phyloP scores from a whole-genome alignment of 169 alveolate species.

The Eimeria falciformis region DNA sequence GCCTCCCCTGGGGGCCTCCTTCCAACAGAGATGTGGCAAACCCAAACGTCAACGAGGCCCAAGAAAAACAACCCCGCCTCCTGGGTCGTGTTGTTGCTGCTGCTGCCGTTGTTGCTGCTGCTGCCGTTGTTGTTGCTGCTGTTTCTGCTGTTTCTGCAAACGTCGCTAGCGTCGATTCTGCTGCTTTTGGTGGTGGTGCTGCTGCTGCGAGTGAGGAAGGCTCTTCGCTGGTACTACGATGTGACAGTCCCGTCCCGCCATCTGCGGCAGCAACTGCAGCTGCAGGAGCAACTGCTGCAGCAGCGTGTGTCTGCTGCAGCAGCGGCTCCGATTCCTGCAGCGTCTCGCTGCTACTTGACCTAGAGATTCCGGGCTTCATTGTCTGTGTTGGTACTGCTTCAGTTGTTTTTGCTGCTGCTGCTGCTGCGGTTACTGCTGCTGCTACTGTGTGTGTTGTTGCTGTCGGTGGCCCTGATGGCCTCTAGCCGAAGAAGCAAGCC shows the following conservation, averaged over 20 bases:
- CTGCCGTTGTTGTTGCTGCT: conserved; percentile 26
- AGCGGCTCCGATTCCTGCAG: conserved; percentile 18
- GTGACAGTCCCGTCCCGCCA: background rate
- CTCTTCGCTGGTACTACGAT: too few species aligned
- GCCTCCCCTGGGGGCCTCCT: background rate
- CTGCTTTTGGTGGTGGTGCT: too few species aligned
- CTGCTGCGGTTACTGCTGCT: conserved; percentile 34
- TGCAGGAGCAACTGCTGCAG: background rate
- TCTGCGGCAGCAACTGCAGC: background rate
- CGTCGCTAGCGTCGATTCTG: background rate
- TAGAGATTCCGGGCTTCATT: background rate
- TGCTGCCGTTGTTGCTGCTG: conserved; percentile 45
- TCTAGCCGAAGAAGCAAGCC: background rate
- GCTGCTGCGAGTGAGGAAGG: background rate
- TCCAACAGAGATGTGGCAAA: background rate
- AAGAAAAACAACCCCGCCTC: background rate
- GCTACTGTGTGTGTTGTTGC: background rate
- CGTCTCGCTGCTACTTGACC: background rate
- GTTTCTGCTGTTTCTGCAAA: background rate
- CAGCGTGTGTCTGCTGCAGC: conserved; percentile 5
- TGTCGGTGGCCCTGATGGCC: background rate
- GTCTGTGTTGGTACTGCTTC: background rate
- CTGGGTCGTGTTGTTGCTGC: background rate
- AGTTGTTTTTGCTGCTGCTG: background rate
- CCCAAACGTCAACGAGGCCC: background rate